Evolutionary conservation across 305 asterid genomes (phyloP).

Genomic region (Fraxinus sp.): DNA sequence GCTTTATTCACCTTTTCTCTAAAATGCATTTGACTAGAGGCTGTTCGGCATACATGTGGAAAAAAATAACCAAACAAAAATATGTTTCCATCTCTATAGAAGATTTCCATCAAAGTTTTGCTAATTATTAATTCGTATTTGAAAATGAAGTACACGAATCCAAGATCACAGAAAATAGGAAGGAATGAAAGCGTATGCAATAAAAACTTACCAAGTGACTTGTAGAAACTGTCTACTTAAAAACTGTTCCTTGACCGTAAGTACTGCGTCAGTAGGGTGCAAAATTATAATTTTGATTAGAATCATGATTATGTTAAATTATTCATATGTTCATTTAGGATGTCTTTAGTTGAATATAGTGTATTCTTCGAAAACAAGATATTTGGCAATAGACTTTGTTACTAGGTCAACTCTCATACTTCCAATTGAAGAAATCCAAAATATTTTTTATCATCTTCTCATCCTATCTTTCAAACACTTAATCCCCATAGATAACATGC

Average conservation of each 20-base stretch:
- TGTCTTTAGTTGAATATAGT: background rate
- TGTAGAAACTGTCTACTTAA: constrained; percentile 20
- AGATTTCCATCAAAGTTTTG: background rate
- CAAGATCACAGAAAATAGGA: constrained; percentile 9
- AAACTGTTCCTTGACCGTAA: background rate
- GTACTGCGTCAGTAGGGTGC: background rate
- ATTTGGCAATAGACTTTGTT: constrained; percentile 63
- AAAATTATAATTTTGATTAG: background rate
- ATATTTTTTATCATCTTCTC: constrained; percentile 57
- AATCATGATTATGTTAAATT: background rate
- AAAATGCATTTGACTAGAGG: constrained; percentile 1
- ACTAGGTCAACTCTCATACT: constrained; percentile 86
- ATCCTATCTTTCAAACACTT: constrained; percentile 53
- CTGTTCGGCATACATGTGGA: background rate
- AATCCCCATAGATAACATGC: too few relatives aligned
- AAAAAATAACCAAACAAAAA: background rate
- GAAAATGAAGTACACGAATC: constrained; percentile 5
- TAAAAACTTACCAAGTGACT: constrained; percentile 56
- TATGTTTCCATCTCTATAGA: background rate
- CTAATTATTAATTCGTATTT: background rate
- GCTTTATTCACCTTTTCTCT: constrained; percentile 13
- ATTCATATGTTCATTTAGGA: background rate
- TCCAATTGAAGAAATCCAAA: constrained; percentile 65
- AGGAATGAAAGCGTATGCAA: background rate
- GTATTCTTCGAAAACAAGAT: background rate